Percentiles rank a stretch among this genome's conserved stretches.
These are phyloP conservation scores for Aphanomyces stellatus DNA, from an alignment of 352 stramenopile species.

Conservation along the genomic window DNA sequence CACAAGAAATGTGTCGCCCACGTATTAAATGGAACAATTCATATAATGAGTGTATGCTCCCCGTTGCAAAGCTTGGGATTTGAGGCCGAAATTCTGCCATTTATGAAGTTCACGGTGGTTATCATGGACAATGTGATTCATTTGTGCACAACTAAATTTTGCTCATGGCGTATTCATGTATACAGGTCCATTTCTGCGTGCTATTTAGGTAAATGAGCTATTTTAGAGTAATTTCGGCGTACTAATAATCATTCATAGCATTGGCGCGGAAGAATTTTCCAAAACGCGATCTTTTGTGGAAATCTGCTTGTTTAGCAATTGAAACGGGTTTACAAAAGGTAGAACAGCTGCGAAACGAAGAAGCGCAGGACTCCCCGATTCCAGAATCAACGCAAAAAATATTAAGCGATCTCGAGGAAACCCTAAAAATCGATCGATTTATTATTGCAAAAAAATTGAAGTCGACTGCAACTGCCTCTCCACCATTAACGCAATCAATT, in stretches of 20 bases:
- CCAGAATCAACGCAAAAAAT: conserved; percentile 29
- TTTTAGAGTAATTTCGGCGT: not conserved
- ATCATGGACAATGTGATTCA: conserved; percentile 42
- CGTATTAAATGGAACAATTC: conserved; percentile 51
- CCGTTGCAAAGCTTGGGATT: conserved; percentile 43
- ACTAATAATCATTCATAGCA: conserved; percentile 1
- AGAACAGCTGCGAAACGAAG: conserved; percentile 49
- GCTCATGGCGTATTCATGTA: conserved; percentile 55
- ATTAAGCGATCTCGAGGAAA: conserved; percentile 33
- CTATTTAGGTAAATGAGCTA: conserved; percentile 29
- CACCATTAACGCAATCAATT: not conserved
- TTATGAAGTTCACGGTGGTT: conserved; percentile 55
- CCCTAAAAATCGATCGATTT: not conserved
- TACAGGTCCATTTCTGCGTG: conserved; percentile 43
- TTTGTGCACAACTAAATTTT: conserved; percentile 53
- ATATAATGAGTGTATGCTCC: conserved; percentile 43
- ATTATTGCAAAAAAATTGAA: not conserved
- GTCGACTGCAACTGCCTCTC: not conserved
- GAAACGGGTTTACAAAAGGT: conserved; percentile 33
- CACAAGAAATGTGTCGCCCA: conserved; percentile 27
- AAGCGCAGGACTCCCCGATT: conserved; percentile 63
- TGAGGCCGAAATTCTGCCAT: conserved; percentile 39
- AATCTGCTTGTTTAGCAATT: conserved; percentile 38
- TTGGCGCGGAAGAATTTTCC: conserved; percentile 30
- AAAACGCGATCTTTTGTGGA: conserved; percentile 21